Conservation (phyloP, 2,329 filamentous ascomycete genomes). For the Ceratocystis huliohia region DNA sequence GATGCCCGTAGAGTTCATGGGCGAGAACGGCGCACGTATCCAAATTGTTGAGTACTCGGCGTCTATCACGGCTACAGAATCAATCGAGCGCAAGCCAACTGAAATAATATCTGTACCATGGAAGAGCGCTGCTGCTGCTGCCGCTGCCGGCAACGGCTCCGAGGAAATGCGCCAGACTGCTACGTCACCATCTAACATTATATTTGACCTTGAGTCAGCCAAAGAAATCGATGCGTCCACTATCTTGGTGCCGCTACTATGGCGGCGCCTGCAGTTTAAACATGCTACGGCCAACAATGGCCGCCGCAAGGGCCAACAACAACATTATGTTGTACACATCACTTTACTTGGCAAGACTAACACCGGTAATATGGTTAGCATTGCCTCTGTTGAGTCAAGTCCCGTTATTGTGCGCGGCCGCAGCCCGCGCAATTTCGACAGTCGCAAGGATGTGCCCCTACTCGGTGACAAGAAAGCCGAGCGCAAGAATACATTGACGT, state of each 20-base stretch:
- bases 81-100: constrained; percentile 78
- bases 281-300: constrained; percentile 96
- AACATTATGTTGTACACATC: constrained; percentile 84
- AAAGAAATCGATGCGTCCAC: constrained; percentile 66
- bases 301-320: constrained; percentile 81
- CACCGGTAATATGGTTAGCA: constrained; percentile 51
- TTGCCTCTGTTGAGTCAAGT: constrained; percentile 78
- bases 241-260: constrained; percentile 71
- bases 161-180: constrained; percentile 39
- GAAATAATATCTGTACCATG: constrained; percentile 95
- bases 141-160: constrained; percentile 25
- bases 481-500: constrained; percentile 30
- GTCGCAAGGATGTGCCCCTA: constrained; percentile 70
- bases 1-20: constrained; percentile 13
- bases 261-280: constrained; percentile 91
- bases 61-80: constrained; percentile 75
- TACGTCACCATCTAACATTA: constrained; percentile 40
- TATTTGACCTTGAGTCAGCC: constrained; percentile 42
- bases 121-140: constrained; percentile 60
- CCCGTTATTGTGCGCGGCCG: constrained; percentile 91
- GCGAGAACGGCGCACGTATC: constrained; percentile 36
- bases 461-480: constrained; percentile 41
- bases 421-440: constrained; percentile 89
- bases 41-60: constrained; percentile 68
- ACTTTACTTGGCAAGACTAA: constrained; percentile 67